Base-by-base conservation (phyloP, 176 grass and related monocot genomes). In the Hordeum vulgare region DNA sequence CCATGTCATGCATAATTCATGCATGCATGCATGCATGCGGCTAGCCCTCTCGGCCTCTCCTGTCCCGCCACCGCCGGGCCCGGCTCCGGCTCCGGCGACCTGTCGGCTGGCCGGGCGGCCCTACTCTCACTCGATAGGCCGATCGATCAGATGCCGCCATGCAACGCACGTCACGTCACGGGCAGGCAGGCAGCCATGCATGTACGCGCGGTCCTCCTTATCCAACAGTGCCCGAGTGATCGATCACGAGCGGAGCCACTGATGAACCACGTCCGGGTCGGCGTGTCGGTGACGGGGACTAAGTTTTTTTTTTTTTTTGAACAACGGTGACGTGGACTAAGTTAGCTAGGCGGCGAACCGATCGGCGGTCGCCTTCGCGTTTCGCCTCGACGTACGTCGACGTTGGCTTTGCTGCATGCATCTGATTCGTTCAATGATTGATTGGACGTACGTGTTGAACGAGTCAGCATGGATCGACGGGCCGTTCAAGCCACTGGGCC, bases 101-200 rank as follows among this genome's bases (percentile, higher is more conserved):
- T 74, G 71, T 74, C 71, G 57, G 57, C 47, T 51, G 41, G 77
- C 74, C 76, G 67, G 86, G 66, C 8, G 49, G 61, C 59, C 81
- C 81, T 61, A 80, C 76, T 11, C 51, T 59, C 81, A 23, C 54
- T 68, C 80, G 57, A 27, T 20, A n/a, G n/a, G n/a, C n/a, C n/a
- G n/a, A n/a, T 8, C 36, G 37, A 78, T 66, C 80, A 15, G 14
- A 66, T 66, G 72, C 77, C 77, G 62, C 73, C 79, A 66, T 34
- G n/a, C n/a, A n/a, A n/a, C 64, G 51, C 73, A 47, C 57, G 60
- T 72, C 83, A 10, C 20, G 70, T 78, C 87, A 80, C 82, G 12
- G 54, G 53, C n/a, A 15, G 26, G 41, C 12, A n/a, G n/a, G n/a
- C n/a, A n/a, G n/a, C n/a, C n/a, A n/a, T 56, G 53, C 21, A 56